Evolutionary conservation across 352 stramenopile genomes (phyloP), one percentile per base, ranked within the genome.

Genomic region (Pythium chondricola): DNA sequence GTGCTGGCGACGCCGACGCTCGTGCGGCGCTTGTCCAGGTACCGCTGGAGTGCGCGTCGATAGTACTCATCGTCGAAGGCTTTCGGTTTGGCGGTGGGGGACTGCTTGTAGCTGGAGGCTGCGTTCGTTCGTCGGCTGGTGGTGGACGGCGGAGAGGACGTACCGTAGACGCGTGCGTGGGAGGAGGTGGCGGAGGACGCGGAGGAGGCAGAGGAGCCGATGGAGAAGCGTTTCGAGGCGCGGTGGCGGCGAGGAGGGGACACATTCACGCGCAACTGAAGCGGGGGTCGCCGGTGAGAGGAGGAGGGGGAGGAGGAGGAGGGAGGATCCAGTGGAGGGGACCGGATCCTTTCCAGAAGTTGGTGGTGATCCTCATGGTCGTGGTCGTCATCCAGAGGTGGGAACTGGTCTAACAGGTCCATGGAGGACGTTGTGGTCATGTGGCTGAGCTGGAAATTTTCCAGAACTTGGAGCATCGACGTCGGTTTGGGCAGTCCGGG

Each of bases 1-100:
- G 52, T 60, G 39, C 73, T 65, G 45, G 69, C 76, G 21, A 66
- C 37, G 17, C 50, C 72, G 56, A 71, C 81, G 43, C 69, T 78
- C 30, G 71, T 71, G 56, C 75, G 73, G 36, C 70, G 66, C 37
- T 58, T 58, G 22, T 46, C 41, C 21, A 88, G 43, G 42, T 85
- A 81, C 20, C 68, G 74, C 35, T 83, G 67, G 36, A 88, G 57
- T 39, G 75, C 32, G 18, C 67, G 65, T 37, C 85, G 68, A 54
- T 88, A 88, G 49, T 88, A 86, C 26, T 83, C 77, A n/a, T 86
- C 77, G 16, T 82, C 69, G 6, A 65, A 65, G 14, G 43, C 8
- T 38, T 26, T 25, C 24, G 54, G 20, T 17, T 65, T 56, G 13
- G 48, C 44, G 8, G 51, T 59, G 9, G 66, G 42, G 8, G 52